phyloP scores from a whole-genome alignment of 495 filamentous ascomycete species.

The Bathelium albidoporum region DNA sequence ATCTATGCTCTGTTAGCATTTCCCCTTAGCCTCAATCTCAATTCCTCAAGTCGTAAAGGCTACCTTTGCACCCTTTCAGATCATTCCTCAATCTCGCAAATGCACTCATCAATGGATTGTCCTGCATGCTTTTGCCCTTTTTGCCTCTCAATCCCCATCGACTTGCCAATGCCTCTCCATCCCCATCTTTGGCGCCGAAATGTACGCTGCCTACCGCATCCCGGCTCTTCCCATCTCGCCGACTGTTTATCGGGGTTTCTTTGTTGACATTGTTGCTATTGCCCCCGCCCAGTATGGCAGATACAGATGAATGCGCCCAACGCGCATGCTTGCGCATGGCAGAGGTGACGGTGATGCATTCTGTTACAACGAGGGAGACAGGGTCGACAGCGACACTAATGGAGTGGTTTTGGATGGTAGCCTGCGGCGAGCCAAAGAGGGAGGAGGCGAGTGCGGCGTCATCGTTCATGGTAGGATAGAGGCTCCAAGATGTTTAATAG shows the following conservation, averaged over 20 bases:
- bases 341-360: slow-evolving; percentile 97
- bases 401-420: background rate
- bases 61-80: slow-evolving; percentile 80
- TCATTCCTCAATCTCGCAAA: slow-evolving; percentile 85
- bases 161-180: slow-evolving; percentile 47
- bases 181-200: slow-evolving; percentile 20
- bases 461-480: slow-evolving; percentile 6
- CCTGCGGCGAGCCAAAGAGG: background rate
- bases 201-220: slow-evolving; percentile 14
- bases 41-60: background rate
- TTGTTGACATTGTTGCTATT: slow-evolving; percentile 16
- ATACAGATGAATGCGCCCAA: slow-evolving; percentile 93
- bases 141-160: slow-evolving; percentile 89
- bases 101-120: slow-evolving; percentile 92
- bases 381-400: slow-evolving; percentile 80
- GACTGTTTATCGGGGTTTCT: slow-evolving; percentile 16
- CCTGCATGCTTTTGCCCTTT: slow-evolving; percentile 96
- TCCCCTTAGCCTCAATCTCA: background rate
- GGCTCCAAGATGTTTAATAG: background rate
- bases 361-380: slow-evolving; percentile 89
- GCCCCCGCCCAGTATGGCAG: slow-evolving; percentile 81
- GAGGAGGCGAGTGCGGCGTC: background rate
- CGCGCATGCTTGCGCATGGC: slow-evolving; percentile 96
- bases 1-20: slow-evolving; percentile 40
- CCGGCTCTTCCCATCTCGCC: slow-evolving; percentile 14